A percentile compares a stretch with the other conserved stretches of the same genome.
Evolutionary conservation across 169 alveolate species (phyloP).

Genomic region (Plasmodium coatneyi): DNA sequence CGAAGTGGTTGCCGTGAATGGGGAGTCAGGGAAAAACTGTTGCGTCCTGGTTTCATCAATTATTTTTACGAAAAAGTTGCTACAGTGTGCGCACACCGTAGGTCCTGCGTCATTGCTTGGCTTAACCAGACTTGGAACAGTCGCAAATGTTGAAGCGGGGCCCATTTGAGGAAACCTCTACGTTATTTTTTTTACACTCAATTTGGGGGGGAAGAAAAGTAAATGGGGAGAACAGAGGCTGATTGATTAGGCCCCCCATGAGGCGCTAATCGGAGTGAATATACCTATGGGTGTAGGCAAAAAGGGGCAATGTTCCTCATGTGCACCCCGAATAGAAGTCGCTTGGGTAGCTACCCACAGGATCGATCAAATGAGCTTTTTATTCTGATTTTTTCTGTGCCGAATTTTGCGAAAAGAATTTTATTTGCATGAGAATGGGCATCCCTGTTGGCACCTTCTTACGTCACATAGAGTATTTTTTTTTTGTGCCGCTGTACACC

Average conservation of each 20-base stretch:
- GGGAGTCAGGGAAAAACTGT: background rate
- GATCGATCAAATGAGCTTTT: background rate
- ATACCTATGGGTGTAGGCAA: background rate
- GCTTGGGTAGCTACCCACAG: background rate
- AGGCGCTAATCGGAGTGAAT: background rate
- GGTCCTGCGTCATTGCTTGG: background rate
- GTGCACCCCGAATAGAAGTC: background rate
- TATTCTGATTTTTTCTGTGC: background rate
- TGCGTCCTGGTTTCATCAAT: background rate
- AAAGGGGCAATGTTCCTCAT: background rate
- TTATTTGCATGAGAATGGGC: background rate
- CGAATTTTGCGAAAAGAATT: background rate
- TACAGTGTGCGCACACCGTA: background rate
- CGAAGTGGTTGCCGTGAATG: background rate
- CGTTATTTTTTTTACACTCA: background rate
- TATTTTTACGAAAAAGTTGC: background rate
- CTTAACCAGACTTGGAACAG: background rate
- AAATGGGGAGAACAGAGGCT: background rate
- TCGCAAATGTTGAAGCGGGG: background rate
- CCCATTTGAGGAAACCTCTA: background rate
- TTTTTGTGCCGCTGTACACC: background rate
- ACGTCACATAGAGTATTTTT: background rate
- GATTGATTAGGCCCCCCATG: background rate
- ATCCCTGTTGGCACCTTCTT: background rate
- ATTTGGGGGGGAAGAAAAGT: background rate